Evolutionary conservation across 169 alveolate genomes (phyloP).

Genomic region (Plasmodium gallinaceum): DNA sequence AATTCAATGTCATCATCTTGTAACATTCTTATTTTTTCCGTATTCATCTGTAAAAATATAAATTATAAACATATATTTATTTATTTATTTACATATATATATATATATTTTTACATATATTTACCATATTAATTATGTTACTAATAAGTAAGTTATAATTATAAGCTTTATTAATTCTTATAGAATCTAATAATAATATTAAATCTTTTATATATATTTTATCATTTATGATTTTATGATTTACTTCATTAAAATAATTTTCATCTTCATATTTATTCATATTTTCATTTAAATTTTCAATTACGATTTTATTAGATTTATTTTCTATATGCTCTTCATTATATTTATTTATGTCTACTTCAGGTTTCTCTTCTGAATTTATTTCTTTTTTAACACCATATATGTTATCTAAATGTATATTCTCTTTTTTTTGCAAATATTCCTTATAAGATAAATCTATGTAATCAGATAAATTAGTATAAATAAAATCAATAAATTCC

Average conservation of each 20-base stretch:
- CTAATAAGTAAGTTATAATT: constrained; percentile 7
- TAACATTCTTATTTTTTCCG: constrained; percentile 27
- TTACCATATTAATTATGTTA: constrained; percentile 23
- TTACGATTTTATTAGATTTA: background rate
- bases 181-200: constrained; percentile 35
- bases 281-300: background rate
- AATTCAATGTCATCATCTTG: constrained; percentile 73
- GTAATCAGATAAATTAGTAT: constrained; percentile 17
- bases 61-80: background rate
- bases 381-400: background rate
- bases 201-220: constrained; percentile 59
- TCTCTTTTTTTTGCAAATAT: constrained; percentile 3
- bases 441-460: constrained; percentile 23
- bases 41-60: constrained; percentile 18
- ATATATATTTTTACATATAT: background rate
- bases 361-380: too few relatives aligned
- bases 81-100: background rate
- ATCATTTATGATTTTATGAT: constrained; percentile 36
- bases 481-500: constrained; percentile 21
- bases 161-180: constrained; percentile 53
- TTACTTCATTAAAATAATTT: constrained; percentile 30
- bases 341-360: background rate
- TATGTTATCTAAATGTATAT: background rate
- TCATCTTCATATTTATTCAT: background rate
- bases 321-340: background rate